These are phyloP conservation scores for Rhodotorula sp. DNA, from an alignment of 1,284 basidiomycete genomes.

Conservation along the genomic window DNA sequence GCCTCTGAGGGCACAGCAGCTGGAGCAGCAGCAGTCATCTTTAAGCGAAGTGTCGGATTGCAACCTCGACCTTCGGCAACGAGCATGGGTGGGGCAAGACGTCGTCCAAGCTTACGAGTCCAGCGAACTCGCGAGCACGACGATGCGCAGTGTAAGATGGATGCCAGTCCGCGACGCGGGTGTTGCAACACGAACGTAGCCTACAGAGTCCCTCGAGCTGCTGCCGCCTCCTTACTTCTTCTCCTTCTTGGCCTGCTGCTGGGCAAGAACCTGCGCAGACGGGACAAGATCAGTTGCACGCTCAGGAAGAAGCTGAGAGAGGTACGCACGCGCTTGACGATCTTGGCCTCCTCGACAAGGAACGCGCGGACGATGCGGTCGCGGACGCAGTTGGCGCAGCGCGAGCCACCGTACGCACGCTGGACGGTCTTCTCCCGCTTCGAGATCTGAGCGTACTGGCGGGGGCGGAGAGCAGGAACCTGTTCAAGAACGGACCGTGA, in stretches of 20 bases:
- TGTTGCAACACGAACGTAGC: neutral
- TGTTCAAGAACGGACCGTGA: constrained; percentile 47
- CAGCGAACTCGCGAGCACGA: neutral
- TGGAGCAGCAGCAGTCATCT: neutral
- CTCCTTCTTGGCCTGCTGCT: constrained; percentile 29
- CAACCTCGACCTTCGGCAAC: no score
- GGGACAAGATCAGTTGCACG: neutral
- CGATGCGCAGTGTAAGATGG: neutral
- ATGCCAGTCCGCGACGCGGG: neutral
- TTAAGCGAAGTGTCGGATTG: neutral
- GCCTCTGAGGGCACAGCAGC: neutral
- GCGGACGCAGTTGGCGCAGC: constrained; percentile 88
- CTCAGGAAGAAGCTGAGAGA: neutral
- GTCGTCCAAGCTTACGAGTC: neutral
- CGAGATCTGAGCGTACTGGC: constrained; percentile 83
- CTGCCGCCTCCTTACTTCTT: constrained; percentile 32
- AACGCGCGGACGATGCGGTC: constrained; percentile 97
- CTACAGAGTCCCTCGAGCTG: neutral
- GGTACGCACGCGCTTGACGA: constrained; percentile 91
- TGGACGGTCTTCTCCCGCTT: constrained; percentile 93
- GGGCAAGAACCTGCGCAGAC: constrained; percentile 36
- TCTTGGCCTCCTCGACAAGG: constrained; percentile 99
- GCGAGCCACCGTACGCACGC: constrained; percentile 91
- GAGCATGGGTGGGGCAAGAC: no score
- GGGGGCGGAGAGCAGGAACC: constrained; percentile 89